A percentile compares a stretch with the other conserved stretches of the same genome.
Evolutionary conservation across 345 rosid species (phyloP).

Genomic region (Streptanthus diversifolius): DNA sequence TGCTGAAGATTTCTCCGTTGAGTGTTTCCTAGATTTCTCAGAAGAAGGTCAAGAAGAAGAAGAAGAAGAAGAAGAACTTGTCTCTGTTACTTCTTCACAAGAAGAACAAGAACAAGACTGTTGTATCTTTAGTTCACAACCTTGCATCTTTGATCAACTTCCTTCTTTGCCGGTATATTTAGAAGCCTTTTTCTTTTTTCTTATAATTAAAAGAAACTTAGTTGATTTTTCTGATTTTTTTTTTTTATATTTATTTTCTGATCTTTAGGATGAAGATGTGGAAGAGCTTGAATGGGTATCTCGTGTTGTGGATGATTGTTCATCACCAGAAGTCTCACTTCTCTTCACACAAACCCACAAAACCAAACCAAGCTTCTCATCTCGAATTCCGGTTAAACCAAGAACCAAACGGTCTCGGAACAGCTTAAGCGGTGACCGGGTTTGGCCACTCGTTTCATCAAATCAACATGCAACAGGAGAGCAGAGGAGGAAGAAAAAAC

Average conservation of each 20-base stretch:
- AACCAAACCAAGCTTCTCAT: conserved; percentile 42
- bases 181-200: neutral
- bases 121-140: conserved; percentile 16
- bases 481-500: conserved; percentile 30
- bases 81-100: conserved; percentile 45
- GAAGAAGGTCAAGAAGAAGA: conserved; percentile 41
- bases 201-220: neutral
- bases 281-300: conserved; percentile 94
- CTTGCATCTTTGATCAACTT: conserved; percentile 29
- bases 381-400: conserved; percentile 55
- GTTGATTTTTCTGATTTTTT: neutral
- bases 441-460: conserved; percentile 46
- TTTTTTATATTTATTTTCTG: neutral
- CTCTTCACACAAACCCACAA: conserved; percentile 43
- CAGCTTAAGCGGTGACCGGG: conserved; percentile 58
- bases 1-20: conserved; percentile 63
- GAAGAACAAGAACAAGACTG: conserved; percentile 39
- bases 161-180: conserved; percentile 32
- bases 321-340: conserved; percentile 67
- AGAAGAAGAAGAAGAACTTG: conserved; percentile 39
- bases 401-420: conserved; percentile 49
- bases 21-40: conserved; percentile 66
- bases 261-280: conserved; percentile 72
- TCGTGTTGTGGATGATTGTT: conserved; percentile 78
- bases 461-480: conserved; percentile 27